Evolutionary conservation across 306 rosid genomes (phyloP).

Genomic region (Cucumis hystrix): DNA sequence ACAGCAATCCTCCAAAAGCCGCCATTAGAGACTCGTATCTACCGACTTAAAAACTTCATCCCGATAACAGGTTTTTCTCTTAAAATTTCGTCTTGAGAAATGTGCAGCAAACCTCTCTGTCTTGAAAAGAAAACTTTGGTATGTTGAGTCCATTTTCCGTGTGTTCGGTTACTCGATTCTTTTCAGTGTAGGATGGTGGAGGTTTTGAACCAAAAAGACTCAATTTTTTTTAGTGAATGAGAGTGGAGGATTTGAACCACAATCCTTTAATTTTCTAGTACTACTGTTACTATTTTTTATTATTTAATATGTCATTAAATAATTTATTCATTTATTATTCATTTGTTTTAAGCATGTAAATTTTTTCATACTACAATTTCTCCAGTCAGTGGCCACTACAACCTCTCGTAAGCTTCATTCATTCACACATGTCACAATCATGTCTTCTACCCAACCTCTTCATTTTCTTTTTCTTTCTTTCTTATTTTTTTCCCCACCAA

Average conservation of each 20-base stretch:
- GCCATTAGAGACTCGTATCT: background rate
- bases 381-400: background rate
- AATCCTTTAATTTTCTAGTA: too few relatives aligned
- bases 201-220: too few relatives aligned
- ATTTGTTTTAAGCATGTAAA: too few relatives aligned
- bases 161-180: too few relatives aligned
- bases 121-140: background rate
- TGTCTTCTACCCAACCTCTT: background rate
- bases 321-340: too few relatives aligned
- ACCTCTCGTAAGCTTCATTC: background rate
- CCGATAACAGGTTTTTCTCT: background rate
- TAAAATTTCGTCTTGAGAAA: background rate
- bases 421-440: background rate
- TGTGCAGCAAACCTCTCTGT: background rate
- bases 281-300: too few relatives aligned
- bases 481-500: background rate
- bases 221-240: too few relatives aligned
- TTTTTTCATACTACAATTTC: too few relatives aligned
- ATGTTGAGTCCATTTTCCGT: background rate
- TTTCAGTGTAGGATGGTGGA: too few relatives aligned
- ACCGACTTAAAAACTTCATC: constrained; percentile 1
- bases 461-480: background rate
- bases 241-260: too few relatives aligned
- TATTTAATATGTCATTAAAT: too few relatives aligned
- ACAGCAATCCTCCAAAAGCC: background rate